Conservation (phyloP, 106 monocot species). For the Cymbidium sinense region DNA sequence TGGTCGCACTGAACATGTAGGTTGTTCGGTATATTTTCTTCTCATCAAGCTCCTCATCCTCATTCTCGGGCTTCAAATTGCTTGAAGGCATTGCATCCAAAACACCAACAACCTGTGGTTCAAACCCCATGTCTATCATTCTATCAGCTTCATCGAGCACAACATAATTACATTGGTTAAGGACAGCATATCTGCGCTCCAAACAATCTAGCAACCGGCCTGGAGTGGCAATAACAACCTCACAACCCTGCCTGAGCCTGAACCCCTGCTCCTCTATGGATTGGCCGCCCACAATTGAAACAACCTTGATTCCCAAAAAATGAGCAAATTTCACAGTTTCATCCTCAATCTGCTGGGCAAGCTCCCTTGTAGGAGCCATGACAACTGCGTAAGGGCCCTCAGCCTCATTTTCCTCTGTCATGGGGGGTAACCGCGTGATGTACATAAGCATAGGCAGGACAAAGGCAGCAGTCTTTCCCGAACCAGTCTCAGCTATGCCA, state of each 20-base stretch:
- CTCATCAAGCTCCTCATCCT: slow-evolving; percentile 90
- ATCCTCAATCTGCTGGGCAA: slow-evolving; percentile 96
- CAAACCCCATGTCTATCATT: slow-evolving; percentile 99
- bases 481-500: slow-evolving; percentile 95
- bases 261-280: slow-evolving; percentile 99
- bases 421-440: slow-evolving; percentile 74
- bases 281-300: slow-evolving; percentile 96
- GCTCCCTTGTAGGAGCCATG: slow-evolving; percentile 95
- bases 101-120: slow-evolving; percentile 99
- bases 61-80: slow-evolving; percentile 97
- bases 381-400: slow-evolving; percentile 97
- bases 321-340: slow-evolving; percentile 96
- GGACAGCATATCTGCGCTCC: slow-evolving; percentile 86
- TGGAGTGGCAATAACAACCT: slow-evolving; percentile 96
- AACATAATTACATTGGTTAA: slow-evolving; percentile 99
- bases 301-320: slow-evolving; percentile 90
- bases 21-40: slow-evolving; percentile 96
- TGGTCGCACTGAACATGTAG: slow-evolving; percentile 99
- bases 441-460: slow-evolving; percentile 94
- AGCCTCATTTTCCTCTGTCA: slow-evolving; percentile 86
- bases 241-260: slow-evolving; percentile 87
- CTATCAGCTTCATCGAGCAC: slow-evolving; percentile 98
- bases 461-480: slow-evolving; percentile 93
- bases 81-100: slow-evolving; percentile 98
- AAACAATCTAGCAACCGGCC: slow-evolving; percentile 86